Evolutionary conservation across 2,329 filamentous ascomycete genomes (phyloP), one percentile per base, ranked within the genome.

Genomic region (Exophiala bonariae): DNA sequence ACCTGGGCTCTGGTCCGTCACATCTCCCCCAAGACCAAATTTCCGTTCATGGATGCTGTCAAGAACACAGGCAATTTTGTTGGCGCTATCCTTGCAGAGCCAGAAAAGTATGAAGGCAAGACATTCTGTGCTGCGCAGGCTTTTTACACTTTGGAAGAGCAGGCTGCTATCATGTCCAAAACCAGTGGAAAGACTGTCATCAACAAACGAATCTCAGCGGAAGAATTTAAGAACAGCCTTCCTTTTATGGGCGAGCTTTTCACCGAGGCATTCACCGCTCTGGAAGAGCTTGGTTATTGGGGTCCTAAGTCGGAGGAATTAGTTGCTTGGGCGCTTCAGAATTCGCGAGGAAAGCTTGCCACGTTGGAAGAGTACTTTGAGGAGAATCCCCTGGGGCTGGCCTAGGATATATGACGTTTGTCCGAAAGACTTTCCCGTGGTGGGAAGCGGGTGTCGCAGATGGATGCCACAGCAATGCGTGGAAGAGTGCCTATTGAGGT

Each of bases 31-130:
- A 49, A 60, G 7, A 49, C 58, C 2, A 49, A 55, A 14, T 28
- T 70, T 1, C 68, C 70, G 4, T 52, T 66, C 32, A 61, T 60
- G 14, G 70, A 62, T 47, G 64, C 61, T 2, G 64, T 55, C 4
- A 63, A 63, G 17, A 75, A 71, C 50, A 62, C 49, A 3, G 64
- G 66, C 0, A 64, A 66, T 31, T 67, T 54, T 23, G 48, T 72
- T 8, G 66, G 58, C 1, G 60, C 69, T 0, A 63, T 73, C 6
- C 61, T 74, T 4, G 61, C 61, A 1, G 58, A 67, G 0, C 65
- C 66, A 0, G 66, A 67, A 0, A 61, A 59, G 44, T 71, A 64
- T 20, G 55, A 59, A 4, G 69, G 68, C 4, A 66, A 61, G 42
- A 59, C 55, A 9, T 58, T 73, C 20, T 63, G 58, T 8, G 69